These are phyloP conservation scores for Vigna reflexopilosa DNA, from an alignment of 306 rosid species.

Conservation along the genomic window DNA sequence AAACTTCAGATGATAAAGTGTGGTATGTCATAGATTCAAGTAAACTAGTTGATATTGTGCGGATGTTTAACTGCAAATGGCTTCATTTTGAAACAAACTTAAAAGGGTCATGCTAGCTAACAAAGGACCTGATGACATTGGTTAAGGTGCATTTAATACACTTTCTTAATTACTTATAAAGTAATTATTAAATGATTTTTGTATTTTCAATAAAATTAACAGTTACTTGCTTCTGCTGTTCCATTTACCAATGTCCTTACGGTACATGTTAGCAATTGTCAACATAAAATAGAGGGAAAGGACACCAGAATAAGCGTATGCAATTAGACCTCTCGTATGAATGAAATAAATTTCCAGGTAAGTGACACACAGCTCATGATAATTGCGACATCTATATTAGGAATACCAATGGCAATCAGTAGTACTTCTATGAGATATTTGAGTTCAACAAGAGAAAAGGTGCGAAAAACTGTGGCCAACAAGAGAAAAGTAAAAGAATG, in stretches of 20 bases:
- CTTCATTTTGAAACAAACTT: conserved; percentile 6
- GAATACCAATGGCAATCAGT: conserved; percentile 18
- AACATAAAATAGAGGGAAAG: conserved; percentile 3
- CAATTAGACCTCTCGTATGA: neutral
- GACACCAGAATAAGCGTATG: conserved; percentile 8
- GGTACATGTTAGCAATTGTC: neutral
- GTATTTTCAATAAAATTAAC: neutral
- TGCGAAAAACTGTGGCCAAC: conserved; percentile 2
- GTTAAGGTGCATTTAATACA: neutral
- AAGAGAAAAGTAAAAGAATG: neutral
- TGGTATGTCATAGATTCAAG: conserved; percentile 22
- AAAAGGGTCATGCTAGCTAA: neutral
- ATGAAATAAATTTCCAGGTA: neutral
- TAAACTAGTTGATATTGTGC: neutral
- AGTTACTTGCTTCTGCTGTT: conserved; percentile 4
- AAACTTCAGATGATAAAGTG: neutral
- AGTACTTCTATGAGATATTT: neutral
- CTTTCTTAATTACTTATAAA: neutral
- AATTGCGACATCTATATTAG: neutral
- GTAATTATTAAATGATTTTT: neutral
- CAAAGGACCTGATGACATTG: neutral
- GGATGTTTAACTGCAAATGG: neutral
- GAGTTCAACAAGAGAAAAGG: neutral
- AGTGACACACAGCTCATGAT: conserved; percentile 5
- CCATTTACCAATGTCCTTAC: neutral